phyloP scores from a whole-genome alignment of 331 rosid genomes.

The Acacia concinna region DNA sequence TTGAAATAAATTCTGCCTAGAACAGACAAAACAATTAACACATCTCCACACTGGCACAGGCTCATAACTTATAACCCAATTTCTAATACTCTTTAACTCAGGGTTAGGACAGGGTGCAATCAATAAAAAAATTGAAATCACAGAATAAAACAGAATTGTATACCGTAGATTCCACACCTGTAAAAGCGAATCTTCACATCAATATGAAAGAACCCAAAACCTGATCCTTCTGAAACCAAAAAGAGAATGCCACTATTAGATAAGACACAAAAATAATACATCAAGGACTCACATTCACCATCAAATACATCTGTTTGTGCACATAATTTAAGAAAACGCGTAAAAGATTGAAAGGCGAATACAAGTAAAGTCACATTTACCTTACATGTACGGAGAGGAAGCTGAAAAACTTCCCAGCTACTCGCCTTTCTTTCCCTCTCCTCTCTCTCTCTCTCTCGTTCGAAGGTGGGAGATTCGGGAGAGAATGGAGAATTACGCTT shows the following conservation, averaged over 20 bases:
- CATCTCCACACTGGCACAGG: neutral
- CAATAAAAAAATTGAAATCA: slow-evolving; percentile 23
- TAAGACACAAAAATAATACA: slow-evolving; percentile 9
- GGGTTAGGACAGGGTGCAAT: slow-evolving; percentile 23
- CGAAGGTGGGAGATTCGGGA: neutral
- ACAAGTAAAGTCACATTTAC: slow-evolving; percentile 22
- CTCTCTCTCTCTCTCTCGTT: neutral
- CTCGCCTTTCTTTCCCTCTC: neutral
- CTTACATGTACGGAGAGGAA: slow-evolving; percentile 29
- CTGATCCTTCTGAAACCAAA: slow-evolving; percentile 43
- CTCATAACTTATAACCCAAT: slow-evolving; percentile 14
- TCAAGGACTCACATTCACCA: slow-evolving; percentile 12
- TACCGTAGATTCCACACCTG: slow-evolving; percentile 51
- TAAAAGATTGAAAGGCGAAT: neutral
- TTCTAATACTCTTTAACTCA: slow-evolving; percentile 7
- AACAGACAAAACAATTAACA: neutral
- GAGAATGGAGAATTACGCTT: neutral
- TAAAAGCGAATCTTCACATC: slow-evolving; percentile 48
- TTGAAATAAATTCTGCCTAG: slow-evolving; percentile 22
- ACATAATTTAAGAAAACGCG: slow-evolving; percentile 30
- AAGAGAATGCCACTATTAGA: neutral
- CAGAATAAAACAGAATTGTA: neutral
- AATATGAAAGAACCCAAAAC: slow-evolving; percentile 32
- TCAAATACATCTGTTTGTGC: slow-evolving; percentile 22
- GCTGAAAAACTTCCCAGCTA: slow-evolving; percentile 27